Conservation (phyloP, 2,329 filamentous ascomycete species). For the Alternaria triticina region DNA sequence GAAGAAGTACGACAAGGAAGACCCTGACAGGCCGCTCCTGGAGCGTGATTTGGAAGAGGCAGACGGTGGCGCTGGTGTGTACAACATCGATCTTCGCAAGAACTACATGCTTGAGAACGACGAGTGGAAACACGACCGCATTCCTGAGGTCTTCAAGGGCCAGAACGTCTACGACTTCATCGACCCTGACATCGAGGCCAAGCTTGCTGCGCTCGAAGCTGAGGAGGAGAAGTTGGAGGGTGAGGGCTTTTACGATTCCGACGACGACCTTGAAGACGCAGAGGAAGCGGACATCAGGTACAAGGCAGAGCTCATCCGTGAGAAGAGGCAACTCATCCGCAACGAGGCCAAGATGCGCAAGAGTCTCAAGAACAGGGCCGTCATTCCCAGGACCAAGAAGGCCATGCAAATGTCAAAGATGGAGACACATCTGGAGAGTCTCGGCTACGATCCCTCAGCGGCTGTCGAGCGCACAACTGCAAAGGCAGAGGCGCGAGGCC, state of each 20-base stretch:
- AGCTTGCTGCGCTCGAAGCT: conserved; percentile 88
- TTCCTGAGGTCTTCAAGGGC: conserved; percentile 92
- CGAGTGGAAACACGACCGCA: conserved; percentile 95
- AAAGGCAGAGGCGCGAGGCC: conserved; percentile 70
- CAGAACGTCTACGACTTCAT: conserved; percentile 98
- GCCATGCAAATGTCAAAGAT: conserved; percentile 86
- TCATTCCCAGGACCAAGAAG: conserved; percentile 83
- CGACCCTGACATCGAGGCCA: conserved; percentile 94
- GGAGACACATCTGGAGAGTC: conserved; percentile 81
- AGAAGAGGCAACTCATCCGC: conserved; percentile 89
- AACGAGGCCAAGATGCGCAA: conserved; percentile 97
- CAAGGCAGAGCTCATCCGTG: conserved; percentile 94
- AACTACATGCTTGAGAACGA: conserved; percentile 87
- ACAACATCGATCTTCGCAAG: conserved; percentile 87
- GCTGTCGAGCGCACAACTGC: conserved; percentile 73
- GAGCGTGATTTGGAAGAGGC: conserved; percentile 89
- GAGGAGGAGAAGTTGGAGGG: conserved; percentile 93
- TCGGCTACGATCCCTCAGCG: conserved; percentile 82
- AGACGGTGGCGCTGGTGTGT: conserved; percentile 94
- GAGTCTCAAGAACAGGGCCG: conserved; percentile 93
- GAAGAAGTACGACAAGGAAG: conserved; percentile 89
- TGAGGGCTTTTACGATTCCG: conserved; percentile 88
- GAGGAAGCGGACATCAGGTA: conserved; percentile 86
- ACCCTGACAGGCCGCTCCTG: conserved; percentile 81
- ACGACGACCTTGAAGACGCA: conserved; percentile 78